Base-by-base conservation (phyloP, 352 stramenopile species). In the Globisporangium rhizosaccharum region DNA sequence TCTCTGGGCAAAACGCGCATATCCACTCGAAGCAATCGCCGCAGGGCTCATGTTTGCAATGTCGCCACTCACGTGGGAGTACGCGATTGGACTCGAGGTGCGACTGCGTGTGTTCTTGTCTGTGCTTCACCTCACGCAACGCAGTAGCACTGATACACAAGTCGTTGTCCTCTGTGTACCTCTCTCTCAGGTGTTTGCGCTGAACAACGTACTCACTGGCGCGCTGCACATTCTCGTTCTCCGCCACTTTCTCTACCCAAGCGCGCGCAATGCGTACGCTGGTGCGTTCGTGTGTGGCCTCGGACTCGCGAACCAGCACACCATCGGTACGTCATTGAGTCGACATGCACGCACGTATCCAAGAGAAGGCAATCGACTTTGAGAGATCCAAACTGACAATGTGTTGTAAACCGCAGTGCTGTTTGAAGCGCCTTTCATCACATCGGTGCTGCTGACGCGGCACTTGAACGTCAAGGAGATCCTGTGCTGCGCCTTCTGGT, bases 251-350 rank as follows among this genome's bases (percentile, higher is more conserved):
- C 39, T 60, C n/a, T 46, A 59, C 0, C 51, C 66, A 11, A 61
- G 46, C 15, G 54, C 52, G 18, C 42, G 60, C 2, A 72, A 66
- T 46, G 74, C 67, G 0, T 72, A 56, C 14, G 36, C 73, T 30
- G 94, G 90, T 10, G 90, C 92, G 1, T 81, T 97, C 25, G 37
- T 97, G 3, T 95, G 76, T 56, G 95, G 95, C 18, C 68, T 98
- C 14, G 88, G 86, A 17, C 70, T 98, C 14, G 81, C 79, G 49
- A 98, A 98, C 66, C 95, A 98, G 70, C 95, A 98, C 63, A 98
- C 92, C 0, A 87, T 92, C 3, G 63, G 73, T 81, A 57, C 23
- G 44, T 28, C 15, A 46, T 3, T 7, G 46, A 36, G 2, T 50
- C 17, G 44, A 10, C 37, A 6, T 44, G 20, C 23, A 23, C 23